Conservation (phyloP, 306 rosid genomes). For the Cotoneaster glaucophyllus region DNA sequence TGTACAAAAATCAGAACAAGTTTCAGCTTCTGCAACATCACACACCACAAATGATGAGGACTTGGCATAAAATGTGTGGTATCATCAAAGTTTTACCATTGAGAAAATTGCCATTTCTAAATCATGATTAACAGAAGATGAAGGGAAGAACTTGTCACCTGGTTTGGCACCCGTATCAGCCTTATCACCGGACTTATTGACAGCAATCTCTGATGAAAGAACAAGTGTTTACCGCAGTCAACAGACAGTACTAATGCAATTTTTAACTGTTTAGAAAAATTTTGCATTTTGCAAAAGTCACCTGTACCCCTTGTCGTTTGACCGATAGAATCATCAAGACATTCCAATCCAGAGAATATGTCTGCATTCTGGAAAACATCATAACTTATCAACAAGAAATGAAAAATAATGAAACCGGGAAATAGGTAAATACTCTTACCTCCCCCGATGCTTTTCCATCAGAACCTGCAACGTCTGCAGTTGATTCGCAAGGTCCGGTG, state of each 20-base stretch:
- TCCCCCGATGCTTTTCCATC: conserved; percentile 40
- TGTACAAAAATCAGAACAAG: conserved; percentile 14
- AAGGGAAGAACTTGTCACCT: too few relatives aligned
- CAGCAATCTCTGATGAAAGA: background rate
- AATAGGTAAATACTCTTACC: conserved; percentile 30
- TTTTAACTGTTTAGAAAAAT: background rate
- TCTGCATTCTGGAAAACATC: conserved; percentile 44
- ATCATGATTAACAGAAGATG: too few relatives aligned
- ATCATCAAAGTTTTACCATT: conserved; percentile 21
- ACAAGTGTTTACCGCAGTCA: background rate
- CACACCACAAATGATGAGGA: conserved; percentile 13
- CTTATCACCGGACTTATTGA: background rate
- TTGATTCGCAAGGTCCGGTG: conserved; percentile 24
- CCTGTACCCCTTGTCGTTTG: conserved; percentile 35
- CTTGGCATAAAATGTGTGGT: conserved; percentile 16
- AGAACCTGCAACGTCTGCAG: conserved; percentile 27
- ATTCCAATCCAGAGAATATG: conserved; percentile 52
- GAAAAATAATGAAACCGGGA: conserved; percentile 4
- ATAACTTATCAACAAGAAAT: conserved; percentile 3
- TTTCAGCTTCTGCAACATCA: conserved; percentile 33
- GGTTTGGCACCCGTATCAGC: too few relatives aligned
- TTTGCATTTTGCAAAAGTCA: conserved; percentile 15
- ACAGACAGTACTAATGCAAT: background rate
- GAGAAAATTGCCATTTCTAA: too few relatives aligned
- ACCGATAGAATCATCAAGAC: conserved; percentile 42